A percentile compares a stretch with the other conserved stretches of the same genome.
These are phyloP conservation scores for Lonicera japonica DNA, from an alignment of 129 eudicot species.

Conservation along the genomic window DNA sequence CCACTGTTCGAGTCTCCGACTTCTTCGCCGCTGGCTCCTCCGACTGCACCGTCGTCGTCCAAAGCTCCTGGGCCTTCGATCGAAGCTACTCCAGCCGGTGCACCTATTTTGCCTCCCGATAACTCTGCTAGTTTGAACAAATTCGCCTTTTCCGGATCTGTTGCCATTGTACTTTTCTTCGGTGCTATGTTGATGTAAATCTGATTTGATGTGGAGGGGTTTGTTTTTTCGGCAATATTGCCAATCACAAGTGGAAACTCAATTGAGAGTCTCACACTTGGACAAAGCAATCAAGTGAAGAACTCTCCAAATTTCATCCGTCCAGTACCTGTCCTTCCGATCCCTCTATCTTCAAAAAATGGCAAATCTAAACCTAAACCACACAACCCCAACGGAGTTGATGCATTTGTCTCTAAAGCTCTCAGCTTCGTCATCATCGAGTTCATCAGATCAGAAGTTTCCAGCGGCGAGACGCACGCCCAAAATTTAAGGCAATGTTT, in stretches of 20 bases:
- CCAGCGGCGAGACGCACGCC: conserved; percentile 31
- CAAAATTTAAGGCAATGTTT: conserved; percentile 38
- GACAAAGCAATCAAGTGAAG: conserved; percentile 25
- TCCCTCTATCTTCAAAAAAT: conserved; percentile 77
- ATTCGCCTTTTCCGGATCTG: too few species aligned
- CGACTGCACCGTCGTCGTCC: too few species aligned
- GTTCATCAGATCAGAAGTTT: conserved; percentile 32
- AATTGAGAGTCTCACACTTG: conserved; percentile 27
- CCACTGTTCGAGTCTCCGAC: too few species aligned
- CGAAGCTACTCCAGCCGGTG: too few species aligned
- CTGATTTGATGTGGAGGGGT: too few species aligned
- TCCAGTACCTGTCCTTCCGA: conserved; percentile 51
- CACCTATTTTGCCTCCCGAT: too few species aligned
- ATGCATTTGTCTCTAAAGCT: conserved; percentile 56
- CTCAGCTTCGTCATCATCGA: conserved; percentile 16
- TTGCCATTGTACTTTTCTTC: too few species aligned
- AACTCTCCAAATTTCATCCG: conserved; percentile 24
- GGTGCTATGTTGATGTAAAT: too few species aligned
- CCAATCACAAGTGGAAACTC: conserved; percentile 27
- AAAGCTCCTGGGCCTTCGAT: too few species aligned
- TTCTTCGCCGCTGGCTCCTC: too few species aligned
- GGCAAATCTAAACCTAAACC: conserved; percentile 67
- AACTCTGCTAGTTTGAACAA: too few species aligned
- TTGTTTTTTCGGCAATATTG: conserved; percentile 16
- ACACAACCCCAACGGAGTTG: conserved; percentile 17